A percentile compares a stretch with the other conserved stretches of the same genome.
phyloP scores from a whole-genome alignment of 805 yeast genomes.

The Hanseniaspora clermontiae region DNA sequence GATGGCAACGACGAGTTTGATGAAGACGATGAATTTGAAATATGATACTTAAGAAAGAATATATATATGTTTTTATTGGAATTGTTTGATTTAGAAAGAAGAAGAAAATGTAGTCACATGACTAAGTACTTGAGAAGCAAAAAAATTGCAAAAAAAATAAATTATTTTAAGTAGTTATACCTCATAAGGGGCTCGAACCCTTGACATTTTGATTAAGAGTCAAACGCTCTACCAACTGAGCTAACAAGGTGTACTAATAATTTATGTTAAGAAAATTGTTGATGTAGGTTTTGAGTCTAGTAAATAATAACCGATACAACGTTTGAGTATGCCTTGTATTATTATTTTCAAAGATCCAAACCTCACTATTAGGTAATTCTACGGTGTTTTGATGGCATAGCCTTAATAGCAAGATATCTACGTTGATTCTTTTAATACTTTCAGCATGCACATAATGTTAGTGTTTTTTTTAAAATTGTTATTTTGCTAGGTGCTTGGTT shows the following conservation, averaged over 20 bases:
- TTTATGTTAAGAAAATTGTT: not conserved
- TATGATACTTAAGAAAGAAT: not conserved
- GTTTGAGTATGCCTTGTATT: too few species aligned
- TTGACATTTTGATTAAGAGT: slow-evolving; percentile 14
- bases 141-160: not conserved
- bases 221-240: slow-evolving; percentile 14
- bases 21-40: slow-evolving; percentile 21
- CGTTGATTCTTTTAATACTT: too few species aligned
- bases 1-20: slow-evolving; percentile 19
- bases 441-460: too few species aligned
- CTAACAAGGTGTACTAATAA: slow-evolving; percentile 11
- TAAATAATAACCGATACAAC: too few species aligned
- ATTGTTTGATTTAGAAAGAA: too few species aligned
- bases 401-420: too few species aligned
- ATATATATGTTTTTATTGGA: not conserved
- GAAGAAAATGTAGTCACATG: not conserved
- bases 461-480: too few species aligned
- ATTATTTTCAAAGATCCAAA: too few species aligned
- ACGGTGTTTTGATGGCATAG: too few species aligned
- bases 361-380: too few species aligned
- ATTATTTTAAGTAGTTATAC: not conserved
- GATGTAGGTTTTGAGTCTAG: not conserved
- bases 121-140: not conserved
- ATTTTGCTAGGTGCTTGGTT: too few species aligned
- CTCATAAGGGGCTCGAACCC: slow-evolving; percentile 13